Evolutionary conservation across 1,139 yeast species (phyloP).

Genomic region (Protomyces macrosporus): DNA sequence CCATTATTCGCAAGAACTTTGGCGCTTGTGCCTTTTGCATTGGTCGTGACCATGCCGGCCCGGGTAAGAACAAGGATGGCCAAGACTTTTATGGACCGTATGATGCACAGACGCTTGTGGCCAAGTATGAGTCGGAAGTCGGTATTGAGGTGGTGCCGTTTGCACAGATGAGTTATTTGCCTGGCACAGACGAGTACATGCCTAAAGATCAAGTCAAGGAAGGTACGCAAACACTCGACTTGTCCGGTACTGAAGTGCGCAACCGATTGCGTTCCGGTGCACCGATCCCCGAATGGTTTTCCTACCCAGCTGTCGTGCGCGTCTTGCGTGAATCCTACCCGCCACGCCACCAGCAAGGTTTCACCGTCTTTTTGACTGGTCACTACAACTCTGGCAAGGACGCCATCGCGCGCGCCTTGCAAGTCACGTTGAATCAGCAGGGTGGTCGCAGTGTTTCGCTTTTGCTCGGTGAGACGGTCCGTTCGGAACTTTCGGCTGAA

Average conservation of each 20-base stretch:
- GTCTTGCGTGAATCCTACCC: constrained; percentile 91
- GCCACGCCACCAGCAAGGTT: constrained; percentile 84
- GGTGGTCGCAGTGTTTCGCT: constrained; percentile 82
- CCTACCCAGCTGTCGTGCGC: constrained; percentile 91
- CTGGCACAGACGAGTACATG: constrained; percentile 90
- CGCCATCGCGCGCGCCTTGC: constrained; percentile 74
- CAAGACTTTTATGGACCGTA: constrained; percentile 95
- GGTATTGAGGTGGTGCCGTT: constrained; percentile 90
- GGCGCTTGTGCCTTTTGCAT: constrained; percentile 97
- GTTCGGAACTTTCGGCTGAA: constrained; percentile 44
- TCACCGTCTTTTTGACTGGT: constrained; percentile 61
- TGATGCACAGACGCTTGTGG: constrained; percentile 89
- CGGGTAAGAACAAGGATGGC: constrained; percentile 89
- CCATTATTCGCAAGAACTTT: constrained; percentile 89
- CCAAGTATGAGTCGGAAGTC: constrained; percentile 66
- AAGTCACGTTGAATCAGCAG: constrained; percentile 84
- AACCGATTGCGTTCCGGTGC: constrained; percentile 80
- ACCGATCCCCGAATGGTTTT: constrained; percentile 92
- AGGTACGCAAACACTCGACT: constrained; percentile 76
- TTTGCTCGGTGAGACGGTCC: constrained; percentile 50
- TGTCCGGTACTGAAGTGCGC: constrained; percentile 92
- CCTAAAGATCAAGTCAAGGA: constrained; percentile 88
- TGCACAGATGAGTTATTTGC: constrained; percentile 93
- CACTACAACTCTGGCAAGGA: constrained; percentile 55
- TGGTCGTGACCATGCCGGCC: constrained; percentile 98